Evolutionary conservation across 495 filamentous ascomycete species (phyloP).

Genomic region (Schizothecium vesticola): DNA sequence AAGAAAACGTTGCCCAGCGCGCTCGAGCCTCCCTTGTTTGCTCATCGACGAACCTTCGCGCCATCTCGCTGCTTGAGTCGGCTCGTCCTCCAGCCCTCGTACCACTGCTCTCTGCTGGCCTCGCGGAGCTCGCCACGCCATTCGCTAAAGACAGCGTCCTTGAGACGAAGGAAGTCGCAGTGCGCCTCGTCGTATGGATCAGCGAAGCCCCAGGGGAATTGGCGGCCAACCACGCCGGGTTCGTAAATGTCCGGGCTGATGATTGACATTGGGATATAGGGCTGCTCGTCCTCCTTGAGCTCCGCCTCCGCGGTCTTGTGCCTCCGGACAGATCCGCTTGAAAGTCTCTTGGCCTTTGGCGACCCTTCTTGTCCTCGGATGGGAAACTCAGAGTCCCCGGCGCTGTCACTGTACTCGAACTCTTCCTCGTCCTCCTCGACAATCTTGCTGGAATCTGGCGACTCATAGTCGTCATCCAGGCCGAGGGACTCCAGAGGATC

Average conservation of each 20-base stretch:
- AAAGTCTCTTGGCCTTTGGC: slow-evolving; percentile 41
- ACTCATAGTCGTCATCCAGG: slow-evolving; percentile 65
- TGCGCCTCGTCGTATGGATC: slow-evolving; percentile 85
- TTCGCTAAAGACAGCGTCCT: slow-evolving; percentile 86
- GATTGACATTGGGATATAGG: slow-evolving; percentile 82
- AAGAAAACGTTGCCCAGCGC: not conserved
- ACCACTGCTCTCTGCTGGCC: slow-evolving; percentile 88
- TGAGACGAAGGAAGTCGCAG: slow-evolving; percentile 88
- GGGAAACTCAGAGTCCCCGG: slow-evolving; percentile 25
- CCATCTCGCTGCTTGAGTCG: slow-evolving; percentile 45
- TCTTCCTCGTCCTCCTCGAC: slow-evolving; percentile 50
- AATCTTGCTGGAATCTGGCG: slow-evolving; percentile 48
- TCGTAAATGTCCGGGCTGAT: slow-evolving; percentile 90
- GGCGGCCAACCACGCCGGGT: slow-evolving; percentile 67
- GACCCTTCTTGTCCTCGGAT: slow-evolving; percentile 30
- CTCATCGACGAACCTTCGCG: slow-evolving; percentile 24
- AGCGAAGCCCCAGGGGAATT: slow-evolving; percentile 95
- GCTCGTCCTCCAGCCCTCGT: slow-evolving; percentile 88
- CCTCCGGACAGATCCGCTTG: slow-evolving; percentile 44
- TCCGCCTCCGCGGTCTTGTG: slow-evolving; percentile 35
- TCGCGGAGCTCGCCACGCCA: slow-evolving; percentile 90
- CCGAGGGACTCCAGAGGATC: slow-evolving; percentile 85
- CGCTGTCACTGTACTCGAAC: slow-evolving; percentile 20
- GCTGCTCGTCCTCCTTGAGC: slow-evolving; percentile 37
- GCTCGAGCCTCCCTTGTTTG: not conserved